Conservation (phyloP, 2,329 filamentous ascomycete species). For the Diaporthe caulivora region DNA sequence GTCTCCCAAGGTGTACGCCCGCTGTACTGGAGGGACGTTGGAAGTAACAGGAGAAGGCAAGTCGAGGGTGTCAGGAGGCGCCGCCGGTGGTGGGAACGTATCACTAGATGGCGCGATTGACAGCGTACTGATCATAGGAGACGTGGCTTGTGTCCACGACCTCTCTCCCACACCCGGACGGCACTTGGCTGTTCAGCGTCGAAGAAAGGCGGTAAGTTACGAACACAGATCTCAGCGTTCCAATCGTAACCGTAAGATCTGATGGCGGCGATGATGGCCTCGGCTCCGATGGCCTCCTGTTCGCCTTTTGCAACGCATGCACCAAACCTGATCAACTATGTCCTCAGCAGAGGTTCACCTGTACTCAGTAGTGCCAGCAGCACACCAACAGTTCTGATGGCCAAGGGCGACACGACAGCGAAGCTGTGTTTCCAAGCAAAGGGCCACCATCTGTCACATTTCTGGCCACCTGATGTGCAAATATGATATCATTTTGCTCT, state of each 20-base stretch:
- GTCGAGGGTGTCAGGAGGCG: neutral
- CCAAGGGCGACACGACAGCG: neutral
- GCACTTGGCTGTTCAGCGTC: too few relatives aligned
- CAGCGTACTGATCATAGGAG: neutral
- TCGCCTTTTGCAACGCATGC: neutral
- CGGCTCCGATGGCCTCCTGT: neutral
- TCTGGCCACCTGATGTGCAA: neutral
- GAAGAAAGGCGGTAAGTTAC: neutral
- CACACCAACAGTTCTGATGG: neutral
- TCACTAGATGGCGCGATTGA: neutral
- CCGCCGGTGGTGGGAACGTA: neutral
- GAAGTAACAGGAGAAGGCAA: neutral
- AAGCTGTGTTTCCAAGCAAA: neutral
- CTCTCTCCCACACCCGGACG: too few relatives aligned
- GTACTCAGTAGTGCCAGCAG: neutral
- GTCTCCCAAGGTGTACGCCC: neutral
- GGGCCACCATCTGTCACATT: neutral
- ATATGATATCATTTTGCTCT: slow-evolving; percentile 11
- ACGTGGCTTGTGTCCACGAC: neutral
- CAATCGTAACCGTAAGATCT: neutral
- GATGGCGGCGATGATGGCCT: neutral
- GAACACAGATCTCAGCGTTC: too few relatives aligned
- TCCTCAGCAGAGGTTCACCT: neutral
- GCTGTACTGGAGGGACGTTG: neutral
- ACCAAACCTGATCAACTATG: neutral